Percentiles rank a stretch among this genome's conserved stretches.
These are phyloP conservation scores for Dissoconium aciculare DNA, from an alignment of 2,329 filamentous ascomycete species.

Conservation along the genomic window DNA sequence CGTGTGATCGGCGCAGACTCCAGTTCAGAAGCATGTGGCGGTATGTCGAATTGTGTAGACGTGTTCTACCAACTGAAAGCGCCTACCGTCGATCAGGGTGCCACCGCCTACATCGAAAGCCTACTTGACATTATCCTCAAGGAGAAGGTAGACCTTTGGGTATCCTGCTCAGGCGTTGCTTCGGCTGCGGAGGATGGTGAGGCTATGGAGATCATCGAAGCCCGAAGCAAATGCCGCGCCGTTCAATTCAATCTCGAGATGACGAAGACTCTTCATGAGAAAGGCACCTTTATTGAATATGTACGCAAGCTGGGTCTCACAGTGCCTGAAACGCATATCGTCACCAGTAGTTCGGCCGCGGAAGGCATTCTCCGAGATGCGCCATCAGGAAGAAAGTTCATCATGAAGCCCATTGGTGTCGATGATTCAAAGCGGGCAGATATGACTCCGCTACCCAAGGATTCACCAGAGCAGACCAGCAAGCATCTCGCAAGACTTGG, in stretches of 20 bases:
- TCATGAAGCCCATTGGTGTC: constrained; percentile 51
- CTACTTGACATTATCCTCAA: constrained; percentile 44
- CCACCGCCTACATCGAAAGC: constrained; percentile 38
- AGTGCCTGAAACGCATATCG: constrained; percentile 31
- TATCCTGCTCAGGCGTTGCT: constrained; percentile 55
- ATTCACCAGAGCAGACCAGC: constrained; percentile 38
- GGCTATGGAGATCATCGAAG: constrained; percentile 47
- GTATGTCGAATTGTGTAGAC: constrained; percentile 43
- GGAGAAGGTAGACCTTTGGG: constrained; percentile 55
- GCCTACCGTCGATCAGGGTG: constrained; percentile 19
- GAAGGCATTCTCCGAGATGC: constrained; percentile 5
- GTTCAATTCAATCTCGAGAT: constrained; percentile 47
- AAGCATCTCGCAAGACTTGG: constrained; percentile 39
- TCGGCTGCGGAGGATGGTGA: constrained; percentile 51
- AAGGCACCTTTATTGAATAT: constrained; percentile 49
- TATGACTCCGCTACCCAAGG: constrained; percentile 50
- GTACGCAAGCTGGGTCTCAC: constrained; percentile 39
- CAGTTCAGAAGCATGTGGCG: constrained; percentile 33
- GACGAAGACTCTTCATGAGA: constrained; percentile 46
- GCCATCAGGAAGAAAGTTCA: constrained; percentile 34
- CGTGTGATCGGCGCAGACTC: constrained; percentile 59
- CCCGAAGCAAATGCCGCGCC: constrained; percentile 42
- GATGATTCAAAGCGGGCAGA: constrained; percentile 45
- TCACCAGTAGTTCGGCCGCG: constrained; percentile 28
- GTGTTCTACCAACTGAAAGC: constrained; percentile 38